Base-by-base conservation (phyloP, 148 eudicot genomes). In the Suaeda aralocaspica region DNA sequence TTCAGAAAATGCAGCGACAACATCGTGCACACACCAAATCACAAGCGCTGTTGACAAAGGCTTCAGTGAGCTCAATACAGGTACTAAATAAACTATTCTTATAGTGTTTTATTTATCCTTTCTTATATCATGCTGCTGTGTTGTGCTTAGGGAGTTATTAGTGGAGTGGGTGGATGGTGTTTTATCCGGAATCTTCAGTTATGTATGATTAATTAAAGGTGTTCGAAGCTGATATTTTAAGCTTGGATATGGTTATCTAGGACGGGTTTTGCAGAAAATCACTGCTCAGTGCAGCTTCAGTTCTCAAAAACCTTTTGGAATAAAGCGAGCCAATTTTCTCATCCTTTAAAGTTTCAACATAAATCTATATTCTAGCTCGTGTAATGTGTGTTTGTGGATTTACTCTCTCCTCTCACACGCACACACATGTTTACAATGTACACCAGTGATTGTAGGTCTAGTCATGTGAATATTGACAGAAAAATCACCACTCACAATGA, bases 1-100 rank as follows among this genome's bases (percentile, higher is more conserved):
- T 91, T 82, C 83, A 81, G 80, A 76, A 83, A 64, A 85, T 86
- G 85, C 99, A 89, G 68, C 79, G 77, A 65, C 82, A 74, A 68
- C 99, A 91, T 70, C 96, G 96, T 16, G 55, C 48, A 45, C 81
- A 71, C 71, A 82, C 79, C 26, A 84, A 80, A 77, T 77, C 77
- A n/a, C 87, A 77, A 63, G 74, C 85, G 34, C 82, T 56, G 55
- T 62, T 63, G 18, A 86, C 82, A 48, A 72, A 68, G 68, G 63
- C 50, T 77, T 77, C 88, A 49, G 72, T 80, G 69, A 79, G 80
- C 51, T 69, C 61, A 33, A 83, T 25, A 82, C 85, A 91, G 86
- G 74, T 71, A 44, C 45, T 49, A 56, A 42, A 26, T 34, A 24
- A 34, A n/a, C 12, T 39, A 45, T 21, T 28, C 29, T 7, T 18